Percentiles rank a stretch among this genome's conserved stretches.
phyloP scores from a whole-genome alignment of 345 rosid species.

The Syzygium jambos region DNA sequence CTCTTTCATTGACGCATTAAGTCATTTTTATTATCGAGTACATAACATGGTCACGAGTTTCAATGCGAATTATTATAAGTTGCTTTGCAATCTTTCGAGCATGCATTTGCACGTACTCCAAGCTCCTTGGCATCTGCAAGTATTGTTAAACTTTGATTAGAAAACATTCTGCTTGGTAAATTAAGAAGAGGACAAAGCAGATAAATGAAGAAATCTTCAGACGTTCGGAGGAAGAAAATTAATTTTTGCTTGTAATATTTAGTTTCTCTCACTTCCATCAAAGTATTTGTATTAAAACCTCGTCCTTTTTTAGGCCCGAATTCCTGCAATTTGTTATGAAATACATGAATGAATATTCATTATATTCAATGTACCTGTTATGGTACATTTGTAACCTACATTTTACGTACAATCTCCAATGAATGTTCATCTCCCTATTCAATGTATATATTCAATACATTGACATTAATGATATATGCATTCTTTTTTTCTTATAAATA shows the following conservation, averaged over 20 bases:
- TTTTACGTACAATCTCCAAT: no score
- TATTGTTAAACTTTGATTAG: neutral
- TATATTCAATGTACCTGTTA: no score
- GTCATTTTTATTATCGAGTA: neutral
- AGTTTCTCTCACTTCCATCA: neutral
- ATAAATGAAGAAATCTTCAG: neutral
- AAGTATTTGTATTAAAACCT: no score
- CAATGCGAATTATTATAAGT: neutral
- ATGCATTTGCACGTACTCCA: neutral
- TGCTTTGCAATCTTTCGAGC: neutral
- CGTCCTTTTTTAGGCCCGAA: no score
- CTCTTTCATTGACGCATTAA: neutral
- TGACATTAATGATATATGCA: no score
- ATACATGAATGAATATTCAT: no score
- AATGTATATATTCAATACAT: no score
- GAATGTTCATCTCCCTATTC: no score
- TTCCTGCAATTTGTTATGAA: no score
- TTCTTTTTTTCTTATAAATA: no score
- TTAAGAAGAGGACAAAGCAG: neutral
- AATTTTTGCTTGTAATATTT: neutral
- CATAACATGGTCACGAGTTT: neutral
- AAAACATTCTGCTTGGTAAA: neutral
- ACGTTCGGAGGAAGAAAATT: neutral
- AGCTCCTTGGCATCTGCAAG: neutral
- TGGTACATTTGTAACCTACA: no score